Base-by-base conservation (phyloP, 192 early-diverging fungal genomes). In the Coemansia aciculifera region DNA sequence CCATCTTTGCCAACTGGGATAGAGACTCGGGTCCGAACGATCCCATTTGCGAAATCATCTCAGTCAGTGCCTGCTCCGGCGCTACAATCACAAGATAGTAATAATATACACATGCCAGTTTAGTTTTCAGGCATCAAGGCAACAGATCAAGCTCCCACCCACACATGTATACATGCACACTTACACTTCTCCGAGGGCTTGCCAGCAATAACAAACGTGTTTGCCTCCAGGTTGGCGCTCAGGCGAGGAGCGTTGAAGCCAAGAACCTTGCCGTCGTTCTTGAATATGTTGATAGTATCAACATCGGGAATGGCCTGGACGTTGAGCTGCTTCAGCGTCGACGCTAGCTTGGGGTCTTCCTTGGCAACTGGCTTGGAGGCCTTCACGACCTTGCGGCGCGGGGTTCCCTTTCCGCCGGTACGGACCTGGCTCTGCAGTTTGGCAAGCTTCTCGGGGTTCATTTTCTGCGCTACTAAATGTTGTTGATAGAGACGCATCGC, bases 261-360 rank as follows among this genome's bases (percentile, higher is more conserved):
- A 72, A 96, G 86, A 67, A 98, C 90, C 78, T 88, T 91, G 72
- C 94, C 94, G 73, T 97, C 90, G 51, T 90, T 89, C 85, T 89
- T 93, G 87, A 98, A 98, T 93, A 99, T 97, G 90, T 98, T 98
- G 85, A 99, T 93, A 73, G 98, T 92, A 86, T 98, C 96, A 67
- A 98, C 91, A 68, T 85, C 87, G 75, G 87, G 81, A 68, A 97
- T 87, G 66, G 89, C 85, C 84, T 94, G 91, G 57, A 94, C 89
- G 73, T 91, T 88, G 64, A 98, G 89, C 90, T 97, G 96, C 78
- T 92, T 94, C 65, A 98, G 86, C 63, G 91, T 87, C 62, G 89
- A 85, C 72, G 91, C 86, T 54, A 98, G 91, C 91, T 97, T 98
- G 76, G 93, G 95, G 86, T 97, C 95, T 78, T 99, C 95, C 80